phyloP scores from a whole-genome alignment of 179 eudicot genomes.

The Beta macrorhiza region DNA sequence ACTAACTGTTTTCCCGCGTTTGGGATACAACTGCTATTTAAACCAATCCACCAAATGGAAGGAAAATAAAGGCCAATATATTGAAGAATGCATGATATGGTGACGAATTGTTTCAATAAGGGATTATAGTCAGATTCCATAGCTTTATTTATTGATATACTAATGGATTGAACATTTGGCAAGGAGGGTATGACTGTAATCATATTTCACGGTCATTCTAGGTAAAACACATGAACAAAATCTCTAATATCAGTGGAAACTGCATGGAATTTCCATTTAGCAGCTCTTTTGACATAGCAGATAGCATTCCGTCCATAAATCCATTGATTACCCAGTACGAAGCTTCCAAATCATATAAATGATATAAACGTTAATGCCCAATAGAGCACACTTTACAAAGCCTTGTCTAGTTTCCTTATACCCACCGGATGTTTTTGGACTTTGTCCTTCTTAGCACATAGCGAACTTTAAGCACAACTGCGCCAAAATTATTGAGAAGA shows the following conservation, averaged over 20 bases:
- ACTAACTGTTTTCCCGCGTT: no score
- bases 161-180: not conserved
- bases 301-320: not conserved
- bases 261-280: not conserved
- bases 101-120: no score
- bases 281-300: not conserved
- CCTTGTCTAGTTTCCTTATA: not conserved
- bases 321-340: not conserved
- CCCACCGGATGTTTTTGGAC: not conserved
- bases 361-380: not conserved
- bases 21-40: no score
- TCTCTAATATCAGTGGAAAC: not conserved
- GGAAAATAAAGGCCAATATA: no score
- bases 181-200: not conserved
- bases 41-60: no score
- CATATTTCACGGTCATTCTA: not conserved
- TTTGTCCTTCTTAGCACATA: not conserved
- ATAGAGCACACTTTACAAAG: not conserved
- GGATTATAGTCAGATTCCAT: not conserved
- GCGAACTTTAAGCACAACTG: no score
- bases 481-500: no score
- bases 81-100: no score
- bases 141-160: not conserved
- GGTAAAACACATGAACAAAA: no score
- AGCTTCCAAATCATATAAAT: not conserved